Evolutionary conservation across 306 rosid species (phyloP), one percentile per base, ranked within the genome.

Genomic region (Malus sylvestris): DNA sequence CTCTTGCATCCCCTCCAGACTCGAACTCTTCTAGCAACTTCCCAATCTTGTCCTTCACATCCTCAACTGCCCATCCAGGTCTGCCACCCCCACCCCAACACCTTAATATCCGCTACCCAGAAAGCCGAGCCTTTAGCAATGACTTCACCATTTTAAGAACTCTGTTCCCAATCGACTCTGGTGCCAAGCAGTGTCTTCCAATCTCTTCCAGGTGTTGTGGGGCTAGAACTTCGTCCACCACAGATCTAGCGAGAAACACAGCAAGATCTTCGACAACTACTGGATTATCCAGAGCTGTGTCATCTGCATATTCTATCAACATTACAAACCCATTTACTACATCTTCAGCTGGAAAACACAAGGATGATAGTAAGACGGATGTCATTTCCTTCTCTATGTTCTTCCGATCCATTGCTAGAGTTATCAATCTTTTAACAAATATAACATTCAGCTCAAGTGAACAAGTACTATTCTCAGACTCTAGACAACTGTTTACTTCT

Each of bases 41-140:
- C 6, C 88, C 83, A 29, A 90, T 87, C 87, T 85, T 90, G 81
- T 86, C 96, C 74, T 88, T 88, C 15, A 88, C 91, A 83, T 90
- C 93, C 61, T 87, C 93, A 35, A 90, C 83, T 5, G 85, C 93
- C 91, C 91, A 90, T 44, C 96, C 96, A 4, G 85, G 86, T 60
- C 81, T 76, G 65, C 93, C 93, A 1, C 91, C 96, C 18, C 93
- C 96, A 16, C 96, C 96, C 96, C 96, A 90, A 81, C 93, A 90
- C 70, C 96, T 85, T 57, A 88, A 62, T 59, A 90, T 88, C 45
- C 96, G 62, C 79, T 90, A 93, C 14, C 96, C 96, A 0, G 96
- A 85, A 11, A 86, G 87, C 32, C 85, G 80, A 10, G 93, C 96
- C 67, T 88, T 85, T 12, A 90, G 87, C 67, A 85, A 80, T 74